Evolutionary conservation across 2,329 filamentous ascomycete genomes (phyloP).

Genomic region (Capronia americana): DNA sequence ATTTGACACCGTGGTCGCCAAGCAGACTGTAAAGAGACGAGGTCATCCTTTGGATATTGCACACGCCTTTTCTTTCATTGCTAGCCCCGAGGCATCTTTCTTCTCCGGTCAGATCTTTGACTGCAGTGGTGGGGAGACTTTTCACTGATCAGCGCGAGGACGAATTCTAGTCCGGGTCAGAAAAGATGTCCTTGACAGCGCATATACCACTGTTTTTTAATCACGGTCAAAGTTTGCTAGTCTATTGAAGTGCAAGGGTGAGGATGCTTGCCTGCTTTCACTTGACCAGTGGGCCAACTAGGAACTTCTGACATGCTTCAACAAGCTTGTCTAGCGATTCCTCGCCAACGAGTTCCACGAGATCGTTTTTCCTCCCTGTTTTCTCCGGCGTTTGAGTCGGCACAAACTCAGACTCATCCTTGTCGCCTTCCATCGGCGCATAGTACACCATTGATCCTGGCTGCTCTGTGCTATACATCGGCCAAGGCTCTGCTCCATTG

Average conservation of each 20-base stretch:
- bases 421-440: too few species aligned
- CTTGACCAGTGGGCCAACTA: constrained; percentile 10
- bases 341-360: constrained; percentile 13
- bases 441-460: too few species aligned
- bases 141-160: not conserved
- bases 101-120: constrained; percentile 19
- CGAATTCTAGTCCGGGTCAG: too few species aligned
- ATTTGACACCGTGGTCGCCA: constrained; percentile 12
- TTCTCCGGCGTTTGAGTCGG: not conserved
- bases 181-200: too few species aligned
- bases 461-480: too few species aligned
- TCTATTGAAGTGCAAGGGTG: too few species aligned
- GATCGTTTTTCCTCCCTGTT: constrained; percentile 6
- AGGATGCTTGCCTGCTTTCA: not conserved
- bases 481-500: too few species aligned
- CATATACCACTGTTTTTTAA: too few species aligned
- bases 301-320: constrained; percentile 10
- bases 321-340: constrained; percentile 15
- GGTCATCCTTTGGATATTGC: constrained; percentile 15
- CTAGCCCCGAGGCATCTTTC: constrained; percentile 17
- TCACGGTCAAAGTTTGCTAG: too few species aligned
- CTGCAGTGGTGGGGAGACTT: constrained; percentile 15
- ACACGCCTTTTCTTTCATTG: constrained; percentile 13
- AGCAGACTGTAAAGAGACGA: constrained; percentile 16
- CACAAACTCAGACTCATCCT: constrained; percentile 40